Base-by-base conservation (phyloP, 1,139 yeast species). In the Debaryomyces singareniensis region DNA sequence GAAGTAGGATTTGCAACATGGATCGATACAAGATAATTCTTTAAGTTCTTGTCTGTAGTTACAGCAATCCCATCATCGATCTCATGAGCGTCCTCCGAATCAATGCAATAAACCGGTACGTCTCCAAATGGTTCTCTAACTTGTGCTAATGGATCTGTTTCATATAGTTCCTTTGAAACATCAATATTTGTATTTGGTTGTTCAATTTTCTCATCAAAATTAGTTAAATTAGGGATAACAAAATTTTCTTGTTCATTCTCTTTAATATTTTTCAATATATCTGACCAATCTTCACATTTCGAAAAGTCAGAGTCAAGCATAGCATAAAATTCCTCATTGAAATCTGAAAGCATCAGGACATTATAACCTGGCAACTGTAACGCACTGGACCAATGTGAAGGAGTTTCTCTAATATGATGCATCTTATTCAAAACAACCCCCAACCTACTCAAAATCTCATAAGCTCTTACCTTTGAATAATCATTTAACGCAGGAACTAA, bases 1-100 rank as follows among this genome's bases (percentile, higher is more conserved):
- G 93, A 78, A 0, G 86, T 68, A 0, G 97, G 97, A 49, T 89
- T 91, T 1, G 98, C 97, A 36, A 91, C 75, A 53, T 84, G 96
- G 5, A 86, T 67, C 20, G 80, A 71, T 4, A 89, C 46, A 2
- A 59, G 57, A 43, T 61, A 71, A 13, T 28, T 28, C 4, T 49
- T 45, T 1, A 54, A 53, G 2, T 45, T 49, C 0, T 57, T 36
- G 14, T 26, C 24, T 16, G 49, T 50, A 24, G 61, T 61, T 13
- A 91, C 58, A 0, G 95, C 76, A 16, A 91, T 68, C 27, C 97
- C 98, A 53, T 91, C 98, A 53, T 91, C 98, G 37, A 91, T 83
- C 53, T 91, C 98, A 43, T 82, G 81, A 0, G 97, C 96, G 26
- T 68, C 69, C 9, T 66, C 75, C 3, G 81, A 71, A 55, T 91